Evolutionary conservation across 192 early-diverging fungal species (phyloP).

Genomic region (Rhizophagus sp.): DNA sequence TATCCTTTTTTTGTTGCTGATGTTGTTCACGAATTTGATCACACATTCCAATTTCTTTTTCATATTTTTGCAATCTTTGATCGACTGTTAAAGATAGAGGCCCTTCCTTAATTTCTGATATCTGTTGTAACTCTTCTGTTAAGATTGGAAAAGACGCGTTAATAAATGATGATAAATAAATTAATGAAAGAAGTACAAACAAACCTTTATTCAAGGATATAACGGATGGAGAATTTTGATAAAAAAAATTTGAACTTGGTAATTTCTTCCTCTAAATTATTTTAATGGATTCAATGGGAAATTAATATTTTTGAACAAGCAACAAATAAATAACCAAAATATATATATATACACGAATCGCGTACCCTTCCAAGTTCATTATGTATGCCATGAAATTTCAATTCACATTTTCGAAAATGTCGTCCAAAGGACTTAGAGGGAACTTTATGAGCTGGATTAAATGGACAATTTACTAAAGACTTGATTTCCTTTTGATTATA

Average conservation of each 20-base stretch:
- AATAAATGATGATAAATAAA: neutral
- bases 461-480: constrained; percentile 21
- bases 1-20: constrained; percentile 10
- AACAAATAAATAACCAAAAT: too few species aligned
- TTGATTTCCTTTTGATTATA: neutral
- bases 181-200: neutral
- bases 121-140: constrained; percentile 1
- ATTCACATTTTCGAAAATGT: constrained; percentile 31
- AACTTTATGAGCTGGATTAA: constrained; percentile 28
- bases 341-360: neutral
- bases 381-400: constrained; percentile 32
- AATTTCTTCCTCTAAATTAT: constrained; percentile 9
- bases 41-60: neutral
- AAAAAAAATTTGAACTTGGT: constrained; percentile 33
- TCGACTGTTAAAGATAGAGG: constrained; percentile 7
- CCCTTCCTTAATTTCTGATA: neutral
- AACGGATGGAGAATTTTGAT: constrained; percentile 20
- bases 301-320: neutral
- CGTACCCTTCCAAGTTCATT: constrained; percentile 29
- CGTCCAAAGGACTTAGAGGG: constrained; percentile 26
- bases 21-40: constrained; percentile 23
- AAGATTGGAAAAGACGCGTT: neutral
- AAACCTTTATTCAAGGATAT: constrained; percentile 31
- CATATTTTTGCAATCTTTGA: constrained; percentile 24
- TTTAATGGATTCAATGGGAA: neutral